Base-by-base conservation (phyloP, 192 early-diverging fungal species). In the Backusella liffmaniae region DNA sequence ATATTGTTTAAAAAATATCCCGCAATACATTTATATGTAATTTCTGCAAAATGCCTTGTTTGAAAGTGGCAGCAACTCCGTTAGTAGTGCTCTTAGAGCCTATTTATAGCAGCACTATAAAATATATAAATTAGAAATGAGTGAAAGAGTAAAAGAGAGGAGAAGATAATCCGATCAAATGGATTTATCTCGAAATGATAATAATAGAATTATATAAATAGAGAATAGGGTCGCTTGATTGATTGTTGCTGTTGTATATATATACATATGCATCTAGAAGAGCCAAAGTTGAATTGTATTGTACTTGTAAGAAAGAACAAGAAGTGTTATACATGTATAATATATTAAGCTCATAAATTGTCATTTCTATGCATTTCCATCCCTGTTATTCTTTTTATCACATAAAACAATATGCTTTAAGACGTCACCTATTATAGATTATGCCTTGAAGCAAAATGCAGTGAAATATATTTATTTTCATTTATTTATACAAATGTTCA, bases 141-240 rank as follows among this genome's bases (percentile, higher is more conserved):
- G 29, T 62, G 26, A 26, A 26, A 62, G n/a, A 26, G 2, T 29
- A 18, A 56, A 56, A 56, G 53, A 56, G 53, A 21, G 18, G 9
- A 56, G 51, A 21, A 1, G 26, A 23, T 3, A 29, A 62, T 29
- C 26, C n/a, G 21, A 62, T 62, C 12, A 29, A 10, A 62, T 26
- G 12, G 23, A 29, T 62, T 62, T 62, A 29, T 9, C 3, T 62
- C 21, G 3, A 62, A 26, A 29, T 26, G 23, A 62, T 62, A 62
- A 62, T 62, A 62, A 62, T 62, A 62, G 56, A 62, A 49, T 18
- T 62, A 26, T 62, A 62, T 23, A 62, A 23, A 62, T 29, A 62
- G 26, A 29, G 56, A 62, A 13, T 62, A 62, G 0, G 12, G 12
- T 29, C 23, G 23, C 21, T 29, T 12, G 56, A 10, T 62, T 29